Conservation (phyloP, 495 filamentous ascomycete genomes). For the Podospora anserina region DNA sequence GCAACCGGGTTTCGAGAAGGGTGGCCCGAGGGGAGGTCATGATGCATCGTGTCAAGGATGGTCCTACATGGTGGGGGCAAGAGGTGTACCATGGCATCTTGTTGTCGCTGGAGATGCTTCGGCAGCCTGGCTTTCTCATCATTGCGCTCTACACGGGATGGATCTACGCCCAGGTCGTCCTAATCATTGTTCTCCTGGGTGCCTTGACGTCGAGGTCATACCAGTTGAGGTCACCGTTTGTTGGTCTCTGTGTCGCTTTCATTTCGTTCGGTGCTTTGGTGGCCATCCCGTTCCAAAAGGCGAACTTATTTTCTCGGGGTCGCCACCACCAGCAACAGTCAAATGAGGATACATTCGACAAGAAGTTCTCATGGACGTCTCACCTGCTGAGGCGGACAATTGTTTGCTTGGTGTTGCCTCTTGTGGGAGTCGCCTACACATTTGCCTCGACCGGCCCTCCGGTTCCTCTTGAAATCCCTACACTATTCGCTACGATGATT, state of each 20-base stretch:
- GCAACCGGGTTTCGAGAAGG: constrained; percentile 51
- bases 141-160: constrained; percentile 69
- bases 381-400: constrained; percentile 65
- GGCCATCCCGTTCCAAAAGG: constrained; percentile 69
- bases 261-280: constrained; percentile 64
- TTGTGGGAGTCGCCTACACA: constrained; percentile 63
- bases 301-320: constrained; percentile 60
- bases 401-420: constrained; percentile 61
- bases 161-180: constrained; percentile 70
- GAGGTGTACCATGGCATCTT: constrained; percentile 69
- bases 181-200: constrained; percentile 68
- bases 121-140: constrained; percentile 67
- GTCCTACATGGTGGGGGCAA: constrained; percentile 70
- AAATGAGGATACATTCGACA: constrained; percentile 53
- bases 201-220: constrained; percentile 64
- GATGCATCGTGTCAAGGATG: constrained; percentile 65
- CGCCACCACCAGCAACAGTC: constrained; percentile 56
- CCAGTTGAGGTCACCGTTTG: constrained; percentile 55
- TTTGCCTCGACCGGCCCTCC: constrained; percentile 57
- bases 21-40: constrained; percentile 70
- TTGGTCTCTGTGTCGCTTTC: constrained; percentile 60
- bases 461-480: constrained; percentile 57
- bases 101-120: constrained; percentile 62
- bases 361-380: constrained; percentile 59
- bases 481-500: constrained; percentile 62